Conservation (phyloP, 495 filamentous ascomycete species). For the Glarea lozoyensis region DNA sequence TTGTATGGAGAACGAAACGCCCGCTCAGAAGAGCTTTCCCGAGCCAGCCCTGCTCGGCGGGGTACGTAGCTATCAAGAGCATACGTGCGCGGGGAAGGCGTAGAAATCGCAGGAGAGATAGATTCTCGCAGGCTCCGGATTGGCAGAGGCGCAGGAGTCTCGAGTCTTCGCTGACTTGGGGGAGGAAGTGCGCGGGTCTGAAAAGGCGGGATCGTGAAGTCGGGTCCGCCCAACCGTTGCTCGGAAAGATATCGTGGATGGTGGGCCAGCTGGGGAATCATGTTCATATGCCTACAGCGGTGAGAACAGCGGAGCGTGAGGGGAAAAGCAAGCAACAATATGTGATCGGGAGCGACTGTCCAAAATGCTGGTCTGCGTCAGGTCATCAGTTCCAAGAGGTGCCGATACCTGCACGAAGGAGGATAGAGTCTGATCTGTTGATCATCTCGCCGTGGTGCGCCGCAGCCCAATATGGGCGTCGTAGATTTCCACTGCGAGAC, state of each 20-base stretch:
- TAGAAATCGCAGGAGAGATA: slow-evolving; percentile 5
- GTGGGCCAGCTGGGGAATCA: slow-evolving; percentile 20
- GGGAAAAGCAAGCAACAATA: slow-evolving; percentile 6
- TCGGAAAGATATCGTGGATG: slow-evolving; percentile 12
- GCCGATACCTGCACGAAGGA: slow-evolving; percentile 22
- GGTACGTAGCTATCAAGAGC: slow-evolving; percentile 14
- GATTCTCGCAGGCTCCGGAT: slow-evolving; percentile 13
- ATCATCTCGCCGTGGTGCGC: slow-evolving; percentile 17
- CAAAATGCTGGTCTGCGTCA: slow-evolving; percentile 8
- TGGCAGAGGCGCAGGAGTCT: slow-evolving; percentile 13
- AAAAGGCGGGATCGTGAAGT: slow-evolving; percentile 17
- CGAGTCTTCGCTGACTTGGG: slow-evolving; percentile 5
- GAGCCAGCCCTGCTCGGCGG: slow-evolving; percentile 7
- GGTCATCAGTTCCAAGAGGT: slow-evolving; percentile 13
- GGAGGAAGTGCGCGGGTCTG: slow-evolving; percentile 4
- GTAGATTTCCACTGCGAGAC: slow-evolving; percentile 7
- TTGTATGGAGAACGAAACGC: slow-evolving; percentile 10
- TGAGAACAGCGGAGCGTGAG: slow-evolving; percentile 1
- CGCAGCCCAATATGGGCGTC: slow-evolving; percentile 15
- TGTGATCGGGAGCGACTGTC: slow-evolving; percentile 2
- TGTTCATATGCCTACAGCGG: slow-evolving; percentile 9
- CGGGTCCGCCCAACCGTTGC: slow-evolving; percentile 18
- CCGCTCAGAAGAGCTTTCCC: slow-evolving; percentile 2
- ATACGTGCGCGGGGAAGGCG: slow-evolving; percentile 14
- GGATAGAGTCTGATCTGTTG: slow-evolving; percentile 13